Evolutionary conservation across 257 asterid species (phyloP).

Genomic region (Forsythia suspensa): DNA sequence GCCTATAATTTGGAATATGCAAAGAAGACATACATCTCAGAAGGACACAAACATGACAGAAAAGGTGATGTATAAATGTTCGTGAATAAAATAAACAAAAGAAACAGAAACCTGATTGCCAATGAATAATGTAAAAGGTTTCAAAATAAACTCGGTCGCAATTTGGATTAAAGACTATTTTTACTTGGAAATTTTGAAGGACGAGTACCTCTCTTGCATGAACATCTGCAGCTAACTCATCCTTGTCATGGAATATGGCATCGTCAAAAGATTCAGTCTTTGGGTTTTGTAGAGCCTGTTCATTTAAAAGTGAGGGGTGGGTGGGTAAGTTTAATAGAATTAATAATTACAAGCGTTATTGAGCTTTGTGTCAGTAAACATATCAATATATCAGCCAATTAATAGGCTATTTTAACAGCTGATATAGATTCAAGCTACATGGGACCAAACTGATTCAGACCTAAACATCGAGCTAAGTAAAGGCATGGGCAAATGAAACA

Average conservation of each 20-base stretch:
- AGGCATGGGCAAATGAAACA: neutral
- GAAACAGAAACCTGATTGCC: neutral
- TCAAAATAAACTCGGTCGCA: conserved; percentile 4
- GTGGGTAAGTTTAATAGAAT: conserved; percentile 15
- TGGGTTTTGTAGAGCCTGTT: conserved; percentile 39
- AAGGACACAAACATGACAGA: neutral
- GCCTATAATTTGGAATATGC: neutral
- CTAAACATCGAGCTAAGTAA: neutral
- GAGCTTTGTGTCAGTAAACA: neutral
- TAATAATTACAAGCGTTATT: conserved; percentile 2
- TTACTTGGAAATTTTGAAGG: neutral
- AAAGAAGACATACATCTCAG: neutral
- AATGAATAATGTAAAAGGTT: neutral
- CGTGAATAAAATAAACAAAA: neutral
- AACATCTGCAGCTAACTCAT: conserved; percentile 30
- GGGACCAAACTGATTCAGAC: neutral
- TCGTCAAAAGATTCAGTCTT: conserved; percentile 38
- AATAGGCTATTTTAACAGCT: conserved; percentile 13
- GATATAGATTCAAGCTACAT: neutral
- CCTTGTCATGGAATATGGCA: conserved; percentile 19
- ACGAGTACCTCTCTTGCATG: conserved; percentile 32
- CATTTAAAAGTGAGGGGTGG: conserved; percentile 7
- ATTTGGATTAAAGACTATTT: conserved; percentile 9
- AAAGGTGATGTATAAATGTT: neutral
- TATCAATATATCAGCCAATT: neutral